Conservation (phyloP, 2,329 filamentous ascomycete species). For the Phaeoacremonium minimum region DNA sequence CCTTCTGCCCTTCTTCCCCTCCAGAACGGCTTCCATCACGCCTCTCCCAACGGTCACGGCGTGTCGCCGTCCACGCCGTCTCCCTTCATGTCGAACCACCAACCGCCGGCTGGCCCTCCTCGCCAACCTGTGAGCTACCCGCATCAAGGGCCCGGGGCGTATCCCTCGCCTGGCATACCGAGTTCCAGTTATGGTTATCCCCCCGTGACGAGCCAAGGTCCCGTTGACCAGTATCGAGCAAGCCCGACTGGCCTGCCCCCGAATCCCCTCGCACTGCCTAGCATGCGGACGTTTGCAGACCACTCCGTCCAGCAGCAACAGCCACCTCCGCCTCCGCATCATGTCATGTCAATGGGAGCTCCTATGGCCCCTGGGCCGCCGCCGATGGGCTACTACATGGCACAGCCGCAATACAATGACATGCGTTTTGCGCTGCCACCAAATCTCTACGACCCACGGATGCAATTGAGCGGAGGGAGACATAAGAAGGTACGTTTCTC, state of each 20-base stretch:
- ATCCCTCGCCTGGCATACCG: slow-evolving; percentile 11
- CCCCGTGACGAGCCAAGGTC: slow-evolving; percentile 7
- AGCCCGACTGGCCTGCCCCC: slow-evolving; percentile 9
- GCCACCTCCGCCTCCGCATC: slow-evolving; percentile 10
- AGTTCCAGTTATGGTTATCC: slow-evolving; percentile 11
- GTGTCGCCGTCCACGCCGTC: slow-evolving; percentile 3
- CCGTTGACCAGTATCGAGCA: slow-evolving; percentile 15
- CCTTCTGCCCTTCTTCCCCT: too few relatives aligned
- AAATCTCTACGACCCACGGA: slow-evolving; percentile 37
- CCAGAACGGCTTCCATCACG: neutral
- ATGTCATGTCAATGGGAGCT: slow-evolving; percentile 29
- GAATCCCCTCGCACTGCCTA: slow-evolving; percentile 14
- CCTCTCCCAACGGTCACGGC: neutral
- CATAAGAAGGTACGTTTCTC: slow-evolving; percentile 51
- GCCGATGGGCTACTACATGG: slow-evolving; percentile 38
- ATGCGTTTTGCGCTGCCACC: slow-evolving; percentile 41
- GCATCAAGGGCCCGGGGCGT: slow-evolving; percentile 8
- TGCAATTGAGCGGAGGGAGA: slow-evolving; percentile 40
- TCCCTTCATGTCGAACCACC: slow-evolving; percentile 10
- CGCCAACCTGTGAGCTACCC: slow-evolving; percentile 10
- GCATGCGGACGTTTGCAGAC: slow-evolving; percentile 18
- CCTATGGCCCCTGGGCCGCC: slow-evolving; percentile 30
- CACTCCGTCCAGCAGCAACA: slow-evolving; percentile 12
- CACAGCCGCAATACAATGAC: slow-evolving; percentile 34
- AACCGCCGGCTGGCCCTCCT: slow-evolving; percentile 6